phyloP scores from a whole-genome alignment of 75 land plant genomes.

The Chamaecyparis obtusa region DNA sequence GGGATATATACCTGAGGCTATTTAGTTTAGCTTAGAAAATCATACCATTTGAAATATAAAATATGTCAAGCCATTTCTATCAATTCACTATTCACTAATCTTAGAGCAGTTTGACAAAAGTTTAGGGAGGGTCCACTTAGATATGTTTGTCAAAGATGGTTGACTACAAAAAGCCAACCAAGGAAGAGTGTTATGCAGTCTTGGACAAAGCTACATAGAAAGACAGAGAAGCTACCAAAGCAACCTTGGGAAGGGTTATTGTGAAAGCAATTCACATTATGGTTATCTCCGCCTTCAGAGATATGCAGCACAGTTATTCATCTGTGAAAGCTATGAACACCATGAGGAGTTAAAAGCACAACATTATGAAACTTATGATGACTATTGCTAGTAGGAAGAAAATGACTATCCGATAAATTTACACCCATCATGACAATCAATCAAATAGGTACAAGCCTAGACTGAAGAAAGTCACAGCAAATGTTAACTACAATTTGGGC shows the following conservation, averaged over 20 bases:
- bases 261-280: not conserved
- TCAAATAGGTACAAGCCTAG: not conserved
- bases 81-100: not conserved
- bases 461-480: not conserved
- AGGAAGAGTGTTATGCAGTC: not conserved
- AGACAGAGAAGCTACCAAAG: constrained; percentile 1
- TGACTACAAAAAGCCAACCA: not conserved
- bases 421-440: not conserved
- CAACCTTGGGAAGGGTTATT: not conserved
- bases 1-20: not conserved
- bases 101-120: not conserved
- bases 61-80: not conserved
- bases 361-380: not conserved
- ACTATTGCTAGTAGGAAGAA: not conserved
- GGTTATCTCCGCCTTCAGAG: not conserved
- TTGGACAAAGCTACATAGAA: not conserved
- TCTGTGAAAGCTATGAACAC: not conserved
- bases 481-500: not conserved
- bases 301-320: not conserved
- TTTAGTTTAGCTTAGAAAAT: not conserved
- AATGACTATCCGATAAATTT: not conserved
- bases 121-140: not conserved
- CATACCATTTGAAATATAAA: not conserved
- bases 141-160: not conserved
- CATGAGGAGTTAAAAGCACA: not conserved